Evolutionary conservation across 148 eudicot genomes (phyloP).

Genomic region (Salicornia ramosissima): DNA sequence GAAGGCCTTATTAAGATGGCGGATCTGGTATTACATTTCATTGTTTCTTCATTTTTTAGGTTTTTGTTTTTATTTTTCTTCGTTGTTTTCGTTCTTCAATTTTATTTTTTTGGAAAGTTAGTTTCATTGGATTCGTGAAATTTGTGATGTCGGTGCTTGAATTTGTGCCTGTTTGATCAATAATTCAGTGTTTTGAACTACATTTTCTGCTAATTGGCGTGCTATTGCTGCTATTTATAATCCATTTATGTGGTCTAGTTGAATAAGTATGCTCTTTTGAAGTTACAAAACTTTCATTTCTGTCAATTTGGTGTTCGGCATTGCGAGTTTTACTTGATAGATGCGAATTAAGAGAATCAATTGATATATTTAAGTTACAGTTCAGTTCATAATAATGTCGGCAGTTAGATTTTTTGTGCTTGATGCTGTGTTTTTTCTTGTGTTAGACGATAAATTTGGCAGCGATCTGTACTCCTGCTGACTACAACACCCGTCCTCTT

Average conservation of each 20-base stretch:
- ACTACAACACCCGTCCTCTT: constrained; percentile 92
- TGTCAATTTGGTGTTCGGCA: background rate
- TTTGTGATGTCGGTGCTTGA: background rate
- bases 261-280: constrained; percentile 4
- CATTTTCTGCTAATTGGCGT: background rate
- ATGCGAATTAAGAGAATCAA: background rate
- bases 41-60: background rate
- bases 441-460: constrained; percentile 86
- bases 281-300: background rate
- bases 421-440: background rate
- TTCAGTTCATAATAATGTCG: background rate
- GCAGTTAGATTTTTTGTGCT: background rate
- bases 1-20: constrained; percentile 96
- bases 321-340: constrained; percentile 15
- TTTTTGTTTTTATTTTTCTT: background rate
- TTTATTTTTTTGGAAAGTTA: background rate
- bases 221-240: constrained; percentile 7
- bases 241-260: background rate
- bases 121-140: background rate
- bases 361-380: background rate
- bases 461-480: constrained; percentile 98
- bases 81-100: background rate
- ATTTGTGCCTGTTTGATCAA: background rate
- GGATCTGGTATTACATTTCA: constrained; percentile 57
- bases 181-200: background rate